A percentile compares a stretch with the other conserved stretches of the same genome.
phyloP scores from a whole-genome alignment of 2,329 filamentous ascomycete species.

The Fusarium sarcochroum region DNA sequence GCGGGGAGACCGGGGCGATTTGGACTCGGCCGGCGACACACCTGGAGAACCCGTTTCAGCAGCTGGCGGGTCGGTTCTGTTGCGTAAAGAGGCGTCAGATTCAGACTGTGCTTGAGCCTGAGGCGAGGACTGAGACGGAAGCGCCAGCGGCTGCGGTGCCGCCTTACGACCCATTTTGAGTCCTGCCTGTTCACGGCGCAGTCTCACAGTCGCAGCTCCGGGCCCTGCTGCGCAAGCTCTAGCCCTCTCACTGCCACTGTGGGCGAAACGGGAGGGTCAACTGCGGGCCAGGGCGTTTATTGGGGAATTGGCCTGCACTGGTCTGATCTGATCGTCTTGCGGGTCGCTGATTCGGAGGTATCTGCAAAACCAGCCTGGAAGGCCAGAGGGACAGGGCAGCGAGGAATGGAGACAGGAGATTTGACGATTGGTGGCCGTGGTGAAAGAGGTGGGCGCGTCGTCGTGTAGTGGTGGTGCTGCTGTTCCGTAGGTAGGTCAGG shows the following conservation, averaged over 20 bases:
- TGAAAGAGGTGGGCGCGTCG: slow-evolving; percentile 26
- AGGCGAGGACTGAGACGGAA: slow-evolving; percentile 50
- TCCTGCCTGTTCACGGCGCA: slow-evolving; percentile 47
- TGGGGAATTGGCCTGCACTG: slow-evolving; percentile 9
- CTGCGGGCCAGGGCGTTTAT: slow-evolving; percentile 40
- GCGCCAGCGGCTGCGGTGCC: slow-evolving; percentile 70
- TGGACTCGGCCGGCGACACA: slow-evolving; percentile 54
- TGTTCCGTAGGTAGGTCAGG: slow-evolving; percentile 27
- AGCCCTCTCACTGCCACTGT: slow-evolving; percentile 38
- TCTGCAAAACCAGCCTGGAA: slow-evolving; percentile 25
- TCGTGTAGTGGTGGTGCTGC: slow-evolving; percentile 21
- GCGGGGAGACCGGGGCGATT: slow-evolving; percentile 60
- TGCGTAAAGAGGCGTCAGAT: slow-evolving; percentile 57
- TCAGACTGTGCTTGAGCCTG: slow-evolving; percentile 34
- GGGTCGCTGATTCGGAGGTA: slow-evolving; percentile 24
- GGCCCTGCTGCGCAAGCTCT: slow-evolving; percentile 45
- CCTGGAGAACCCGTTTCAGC: slow-evolving; percentile 51
- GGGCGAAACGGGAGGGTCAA: slow-evolving; percentile 40
- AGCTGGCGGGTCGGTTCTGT: slow-evolving; percentile 49
- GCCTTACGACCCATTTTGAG: slow-evolving; percentile 69
- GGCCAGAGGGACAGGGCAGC: slow-evolving; percentile 11
- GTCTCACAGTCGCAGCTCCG: slow-evolving; percentile 43
- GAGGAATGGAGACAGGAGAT: slow-evolving; percentile 25
- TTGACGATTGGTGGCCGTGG: slow-evolving; percentile 42
- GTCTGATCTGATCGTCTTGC: slow-evolving; percentile 28